A percentile compares a stretch with the other conserved stretches of the same genome.
Conservation (phyloP, 805 yeast species). For the Yamadazyma kitorensis region DNA sequence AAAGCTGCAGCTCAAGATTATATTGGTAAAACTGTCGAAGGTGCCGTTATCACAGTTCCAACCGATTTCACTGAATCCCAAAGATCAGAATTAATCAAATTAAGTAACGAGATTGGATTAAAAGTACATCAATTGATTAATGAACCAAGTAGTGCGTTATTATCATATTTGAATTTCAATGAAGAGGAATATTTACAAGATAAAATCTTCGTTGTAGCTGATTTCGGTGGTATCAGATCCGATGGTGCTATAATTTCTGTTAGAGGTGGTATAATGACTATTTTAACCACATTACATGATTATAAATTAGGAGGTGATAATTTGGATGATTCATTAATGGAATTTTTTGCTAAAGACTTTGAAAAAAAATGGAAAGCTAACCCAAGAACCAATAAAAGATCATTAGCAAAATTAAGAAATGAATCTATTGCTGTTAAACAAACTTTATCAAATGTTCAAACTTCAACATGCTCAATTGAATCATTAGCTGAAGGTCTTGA, state of each 20-base stretch:
- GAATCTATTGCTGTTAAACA: slow-evolving; percentile 84
- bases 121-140: slow-evolving; percentile 81
- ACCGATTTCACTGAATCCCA: slow-evolving; percentile 79
- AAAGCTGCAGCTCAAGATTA: slow-evolving; percentile 90
- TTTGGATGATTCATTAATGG: slow-evolving; percentile 76
- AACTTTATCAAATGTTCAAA: slow-evolving; percentile 85
- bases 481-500: slow-evolving; percentile 92
- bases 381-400: slow-evolving; percentile 78
- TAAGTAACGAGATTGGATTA: slow-evolving; percentile 71
- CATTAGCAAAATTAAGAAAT: slow-evolving; percentile 81
- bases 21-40: slow-evolving; percentile 75
- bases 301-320: slow-evolving; percentile 82
- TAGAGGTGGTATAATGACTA: slow-evolving; percentile 91
- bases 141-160: slow-evolving; percentile 89
- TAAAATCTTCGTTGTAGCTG: slow-evolving; percentile 86
- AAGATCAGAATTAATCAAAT: slow-evolving; percentile 56
- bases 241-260: slow-evolving; percentile 93
- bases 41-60: slow-evolving; percentile 88
- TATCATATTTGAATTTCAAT: slow-evolving; percentile 65
- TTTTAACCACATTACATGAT: slow-evolving; percentile 82
- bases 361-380: slow-evolving; percentile 81
- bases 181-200: slow-evolving; percentile 54
- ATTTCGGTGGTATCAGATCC: slow-evolving; percentile 91
- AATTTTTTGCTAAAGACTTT: slow-evolving; percentile 88
- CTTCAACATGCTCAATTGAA: slow-evolving; percentile 91